Evolutionary conservation across 345 rosid genomes (phyloP).

Genomic region (Nephelium lappaceum): DNA sequence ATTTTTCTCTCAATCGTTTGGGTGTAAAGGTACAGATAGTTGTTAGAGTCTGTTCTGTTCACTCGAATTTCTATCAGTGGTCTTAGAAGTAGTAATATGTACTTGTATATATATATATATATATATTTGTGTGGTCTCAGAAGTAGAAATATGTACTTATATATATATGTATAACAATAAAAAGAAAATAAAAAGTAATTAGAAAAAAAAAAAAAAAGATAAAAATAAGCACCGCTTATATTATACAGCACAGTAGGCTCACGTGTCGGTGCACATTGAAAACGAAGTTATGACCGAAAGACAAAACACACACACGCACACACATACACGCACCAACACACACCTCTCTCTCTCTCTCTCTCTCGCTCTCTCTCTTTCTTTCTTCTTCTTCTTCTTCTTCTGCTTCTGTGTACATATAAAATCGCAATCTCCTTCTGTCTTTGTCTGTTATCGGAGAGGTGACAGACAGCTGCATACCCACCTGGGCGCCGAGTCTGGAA

Average conservation of each 20-base stretch:
- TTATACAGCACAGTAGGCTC: not conserved
- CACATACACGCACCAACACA: too few relatives aligned
- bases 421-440: not conserved
- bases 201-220: too few relatives aligned
- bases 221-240: not conserved
- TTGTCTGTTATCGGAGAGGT: not conserved
- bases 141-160: too few relatives aligned
- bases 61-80: too few relatives aligned
- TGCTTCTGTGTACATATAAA: not conserved
- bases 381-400: not conserved
- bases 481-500: constrained; percentile 2
- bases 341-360: not conserved
- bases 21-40: too few relatives aligned
- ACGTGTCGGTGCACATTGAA: constrained; percentile 26
- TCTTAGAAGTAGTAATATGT: too few relatives aligned
- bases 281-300: constrained; percentile 11
- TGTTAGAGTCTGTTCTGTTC: too few relatives aligned
- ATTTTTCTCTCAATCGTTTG: too few relatives aligned
- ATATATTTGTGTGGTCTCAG: too few relatives aligned
- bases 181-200: too few relatives aligned
- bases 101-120: too few relatives aligned
- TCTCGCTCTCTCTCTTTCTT: not conserved
- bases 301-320: not conserved
- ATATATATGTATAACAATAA: too few relatives aligned
- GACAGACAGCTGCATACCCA: not conserved